Base-by-base conservation (phyloP, 2,329 filamentous ascomycete genomes). In the Fusarium graminum region DNA sequence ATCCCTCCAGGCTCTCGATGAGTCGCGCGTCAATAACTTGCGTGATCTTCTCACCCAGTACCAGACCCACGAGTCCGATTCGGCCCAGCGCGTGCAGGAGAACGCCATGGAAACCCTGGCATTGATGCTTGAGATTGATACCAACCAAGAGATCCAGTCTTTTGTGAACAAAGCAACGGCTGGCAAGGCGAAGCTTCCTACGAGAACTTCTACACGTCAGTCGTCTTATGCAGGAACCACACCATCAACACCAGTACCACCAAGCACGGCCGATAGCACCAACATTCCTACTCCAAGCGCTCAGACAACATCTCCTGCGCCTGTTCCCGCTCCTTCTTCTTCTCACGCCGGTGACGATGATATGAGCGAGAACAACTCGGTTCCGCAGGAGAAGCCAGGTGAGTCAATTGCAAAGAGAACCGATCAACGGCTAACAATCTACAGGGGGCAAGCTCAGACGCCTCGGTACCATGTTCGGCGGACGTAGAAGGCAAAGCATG, bases 21-120 rank as follows among this genome's bases (percentile, higher is more conserved):
- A 99, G 80, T 90, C 87, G 71, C 88, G 95, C 55, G 83, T 96
- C 69, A 97, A 97, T 77, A 91, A 96, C 74, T 83, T 99, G 59
- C 91, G 94, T 63, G 94, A 98, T 78, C 87, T 92, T 39, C 85
- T 99, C 61, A 98, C 95, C 1, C 94, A 97, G 74, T 91, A 94
- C 72, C 90, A 97, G 78, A 99, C 95, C 0, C 91, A 97, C 75
- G 94, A 98, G 77, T 87, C 92, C 28, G 95, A 99, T 75, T 88
- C 92, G 70, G 88, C 94, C 16, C 92, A 97, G 77, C 87, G 91
- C 57, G 89, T 86, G 62, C 88, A 92, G 64, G 82, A 88, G 59
- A 88, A 90, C 13, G 89, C 93, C 26, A 93, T 95, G 75, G 88
- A 90, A 62, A 92, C 92, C 26, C 81, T 99, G 57, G 93, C 92